Percentiles rank a stretch among this genome's conserved stretches.
phyloP scores from a whole-genome alignment of 106 monocot genomes.

The Dioscorea zingiberensis region DNA sequence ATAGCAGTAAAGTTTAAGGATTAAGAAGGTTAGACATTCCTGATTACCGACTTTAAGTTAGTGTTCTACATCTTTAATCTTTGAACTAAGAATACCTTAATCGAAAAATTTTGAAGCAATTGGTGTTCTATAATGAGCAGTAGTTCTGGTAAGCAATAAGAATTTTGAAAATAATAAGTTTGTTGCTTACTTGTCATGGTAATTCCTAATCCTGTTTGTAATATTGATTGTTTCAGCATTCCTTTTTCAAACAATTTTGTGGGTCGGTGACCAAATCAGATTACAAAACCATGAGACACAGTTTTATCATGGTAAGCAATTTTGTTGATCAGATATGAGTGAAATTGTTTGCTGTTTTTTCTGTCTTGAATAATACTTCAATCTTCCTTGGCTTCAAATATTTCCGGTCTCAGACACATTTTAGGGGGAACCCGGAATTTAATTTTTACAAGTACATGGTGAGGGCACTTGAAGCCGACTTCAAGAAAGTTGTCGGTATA shows the following conservation, averaged over 20 bases:
- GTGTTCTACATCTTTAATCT: too few species aligned
- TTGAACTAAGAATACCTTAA: too few species aligned
- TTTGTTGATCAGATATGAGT: neutral
- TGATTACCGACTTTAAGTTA: too few species aligned
- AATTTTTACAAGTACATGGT: slow-evolving; percentile 60
- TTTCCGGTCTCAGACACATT: slow-evolving; percentile 31
- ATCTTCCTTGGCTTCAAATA: neutral
- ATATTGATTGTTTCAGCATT: slow-evolving; percentile 34
- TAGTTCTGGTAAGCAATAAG: too few species aligned
- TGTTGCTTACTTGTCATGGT: neutral
- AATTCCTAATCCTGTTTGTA: neutral
- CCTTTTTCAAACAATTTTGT: slow-evolving; percentile 64
- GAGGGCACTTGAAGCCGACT: slow-evolving; percentile 51
- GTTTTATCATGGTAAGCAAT: slow-evolving; percentile 55
- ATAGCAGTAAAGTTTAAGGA: too few species aligned
- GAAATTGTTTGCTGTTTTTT: neutral
- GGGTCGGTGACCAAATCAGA: slow-evolving; percentile 72
- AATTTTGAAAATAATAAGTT: too few species aligned
- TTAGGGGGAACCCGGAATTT: slow-evolving; percentile 36
- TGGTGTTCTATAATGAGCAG: too few species aligned
- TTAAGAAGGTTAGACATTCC: too few species aligned
- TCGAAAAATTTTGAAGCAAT: too few species aligned
- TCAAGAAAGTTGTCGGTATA: slow-evolving; percentile 58
- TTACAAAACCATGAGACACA: slow-evolving; percentile 58
- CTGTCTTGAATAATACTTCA: neutral